Evolutionary conservation across 1,139 yeast species (phyloP), one percentile per base, ranked within the genome.

Genomic region (Protomyces lactucae-debilis): DNA sequence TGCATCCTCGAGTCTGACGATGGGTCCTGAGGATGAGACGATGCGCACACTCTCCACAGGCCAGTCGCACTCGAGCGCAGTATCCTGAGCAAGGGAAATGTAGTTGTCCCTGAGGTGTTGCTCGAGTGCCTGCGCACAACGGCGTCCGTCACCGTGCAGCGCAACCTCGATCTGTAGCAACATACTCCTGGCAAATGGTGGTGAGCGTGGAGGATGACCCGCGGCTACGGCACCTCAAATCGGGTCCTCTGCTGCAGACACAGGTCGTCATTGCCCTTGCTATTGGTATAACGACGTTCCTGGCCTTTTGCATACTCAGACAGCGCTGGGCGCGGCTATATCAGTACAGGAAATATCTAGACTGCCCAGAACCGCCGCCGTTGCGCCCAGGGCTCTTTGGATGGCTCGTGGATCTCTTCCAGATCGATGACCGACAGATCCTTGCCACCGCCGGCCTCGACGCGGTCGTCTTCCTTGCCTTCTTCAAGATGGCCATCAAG

Each of bases 381-480:
- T 72, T 82, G 32, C 75, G 80, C 12, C 74, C 76, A 57, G 80
- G 88, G 3, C 72, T 88, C 25, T 85, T 91, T 71, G 90, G 93
- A 0, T 92, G 97, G 97, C 78, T 92, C 6, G 82, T 85, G 0
- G 82, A 84, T 0, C 76, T 92, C 18, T 83, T 83, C 73, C 76
- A 75, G 18, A 84, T 91, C 18, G 80, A 81, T 32, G 98, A 93
- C 71, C 82, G 83, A 43, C 90, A 91, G 69, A 83, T 93, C 1
- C 78, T 93, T 64, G 92, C 89, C 67, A 87, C 86, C 72, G 97
- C 97, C 0, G 99, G 99, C 0, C 77, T 93, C 53, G 99, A 93
- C 76, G 97, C 98, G 0, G 91, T 83, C 75, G 97, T 92, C 23
- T 89, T 86, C 71, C 76, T 89, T 36, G 86, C 88, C 16, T 89